Evolutionary conservation across 345 rosid genomes (phyloP), one percentile per base, ranked within the genome.

Genomic region (Euphorbia tirucalli): DNA sequence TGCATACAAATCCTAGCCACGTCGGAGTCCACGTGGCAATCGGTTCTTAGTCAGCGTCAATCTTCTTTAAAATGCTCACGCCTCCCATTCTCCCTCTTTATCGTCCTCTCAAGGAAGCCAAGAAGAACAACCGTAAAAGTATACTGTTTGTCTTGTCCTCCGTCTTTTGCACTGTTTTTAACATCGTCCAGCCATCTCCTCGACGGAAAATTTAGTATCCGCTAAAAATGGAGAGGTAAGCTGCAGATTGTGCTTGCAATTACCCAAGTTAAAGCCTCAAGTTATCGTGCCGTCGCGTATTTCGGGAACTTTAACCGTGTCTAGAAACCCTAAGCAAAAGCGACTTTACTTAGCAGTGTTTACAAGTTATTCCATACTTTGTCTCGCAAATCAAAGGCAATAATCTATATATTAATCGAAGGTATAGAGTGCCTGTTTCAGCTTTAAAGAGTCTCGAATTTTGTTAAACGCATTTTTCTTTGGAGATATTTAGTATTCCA

Each of bases 361-460:
- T 75, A 56, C 71, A 89, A 89, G 93, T 84, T 83, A 89, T 91
- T 84, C 91, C 78, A 74, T 77, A 73, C 76, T 85, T 81, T 75
- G 73, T 84, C 78, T 79, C 7, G 75, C 79, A 71, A 76, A 82
- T 77, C 80, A 61, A 77, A 78, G 75, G 65, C 78, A 61, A 68
- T 50, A 46, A 48, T 70, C 39, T 75, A 77, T 73, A 71, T 70
- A 70, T 74, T 73, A 75, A 35, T 77, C 56, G 21, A 66, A 32
- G 74, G 37, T 61, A 25, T 32, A 55, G 69, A 64, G 52, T 63
- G 2, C 21, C 35, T 77, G 43, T 63, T 55, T 72, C 70, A 73
- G 80, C 59, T 72, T 74, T 19, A 44, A 65, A 46, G 74, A 61
- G 58, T 43, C 79, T 81, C 57, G 74, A 76, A 73, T 78, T 75